These are phyloP conservation scores for Malassezia pachydermatis DNA, from an alignment of 1,284 basidiomycete species.

Conservation along the genomic window DNA sequence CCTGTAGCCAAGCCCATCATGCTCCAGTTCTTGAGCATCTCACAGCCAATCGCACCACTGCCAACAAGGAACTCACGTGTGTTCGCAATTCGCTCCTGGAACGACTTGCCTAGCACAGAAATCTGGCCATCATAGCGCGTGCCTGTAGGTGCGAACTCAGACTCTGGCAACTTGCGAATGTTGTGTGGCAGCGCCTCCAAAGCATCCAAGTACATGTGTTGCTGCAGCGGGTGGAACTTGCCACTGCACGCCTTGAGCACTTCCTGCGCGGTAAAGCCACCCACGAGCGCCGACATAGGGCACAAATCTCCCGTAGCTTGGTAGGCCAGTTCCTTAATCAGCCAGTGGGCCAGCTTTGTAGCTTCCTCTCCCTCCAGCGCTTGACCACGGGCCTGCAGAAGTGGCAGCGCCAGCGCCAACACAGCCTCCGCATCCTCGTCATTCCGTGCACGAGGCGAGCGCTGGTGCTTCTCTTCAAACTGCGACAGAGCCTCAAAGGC, in stretches of 20 bases:
- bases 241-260: slow-evolving; percentile 93
- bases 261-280: slow-evolving; percentile 96
- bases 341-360: slow-evolving; percentile 59
- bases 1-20: slow-evolving; percentile 94
- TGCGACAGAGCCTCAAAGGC: slow-evolving; percentile 89
- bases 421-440: slow-evolving; percentile 66
- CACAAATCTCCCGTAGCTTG: slow-evolving; percentile 87
- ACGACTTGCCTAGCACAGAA: slow-evolving; percentile 82
- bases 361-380: slow-evolving; percentile 56
- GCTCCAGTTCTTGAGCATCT: slow-evolving; percentile 99
- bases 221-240: slow-evolving; percentile 95
- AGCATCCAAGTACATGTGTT: slow-evolving; percentile 94
- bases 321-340: slow-evolving; percentile 74
- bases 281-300: slow-evolving; percentile 84
- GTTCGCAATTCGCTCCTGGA: slow-evolving; percentile 86
- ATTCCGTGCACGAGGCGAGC: slow-evolving; percentile 74
- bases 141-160: slow-evolving; percentile 70
- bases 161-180: slow-evolving; percentile 58
- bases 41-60: slow-evolving; percentile 95
- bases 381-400: slow-evolving; percentile 53
- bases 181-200: slow-evolving; percentile 62
- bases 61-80: slow-evolving; percentile 94
- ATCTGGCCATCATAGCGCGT: slow-evolving; percentile 90
- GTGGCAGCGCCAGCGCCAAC: slow-evolving; percentile 65
- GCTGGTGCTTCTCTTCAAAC: slow-evolving; percentile 62